Evolutionary conservation across 768 basidiomycete genomes (phyloP), one percentile per base, ranked within the genome.

Genomic region (Tubosaeta sp.): DNA sequence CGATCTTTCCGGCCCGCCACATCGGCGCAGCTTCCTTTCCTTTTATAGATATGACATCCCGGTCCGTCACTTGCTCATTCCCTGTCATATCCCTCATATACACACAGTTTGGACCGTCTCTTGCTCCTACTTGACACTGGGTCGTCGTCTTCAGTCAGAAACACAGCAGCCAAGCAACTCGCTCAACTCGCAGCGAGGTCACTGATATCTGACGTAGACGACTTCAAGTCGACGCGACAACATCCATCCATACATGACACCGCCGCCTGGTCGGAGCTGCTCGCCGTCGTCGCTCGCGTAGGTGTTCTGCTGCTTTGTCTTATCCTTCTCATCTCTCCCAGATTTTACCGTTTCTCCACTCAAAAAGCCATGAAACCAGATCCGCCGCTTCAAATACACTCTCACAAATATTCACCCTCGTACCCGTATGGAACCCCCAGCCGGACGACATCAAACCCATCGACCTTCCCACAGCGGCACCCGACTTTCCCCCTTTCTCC

Each of bases 161-260:
- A 84, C 56, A 97, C 97, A n/a, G 95, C 97, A 0, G 95, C 95
- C 5, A 94, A 92, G 63, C 97, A 99, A 68, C 78, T 99, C 42
- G 94, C 94, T 0, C 91, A 95, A 57, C 77, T 99, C 48, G 93
- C 93, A 0, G 86, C 83, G 17, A 87, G 92, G 70, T 85, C 85
- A 59, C 87, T 97, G 53, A 83, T 85, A 51, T 84, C 80, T 64
- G 89, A 92, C 76, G 86, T 90, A 48, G 88, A 91, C 55, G 84
- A 90, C 67, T 71, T 86, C 59, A 90, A 89, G 66, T 63, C 61
- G 0, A 73, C 64, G 50, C 79, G 83, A 43, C 80, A 82, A 54
- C 81, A 84, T 68, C 73, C 78, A 19, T 71, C 81, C 37, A 67
- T 78, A 55, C 74, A 75, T 37, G 90, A 91, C 62, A 79, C 81